A percentile compares a stretch with the other conserved stretches of the same genome.
These are phyloP conservation scores for Kurtzmaniella quercitrusa DNA, from an alignment of 1,139 yeast species.

Conservation along the genomic window DNA sequence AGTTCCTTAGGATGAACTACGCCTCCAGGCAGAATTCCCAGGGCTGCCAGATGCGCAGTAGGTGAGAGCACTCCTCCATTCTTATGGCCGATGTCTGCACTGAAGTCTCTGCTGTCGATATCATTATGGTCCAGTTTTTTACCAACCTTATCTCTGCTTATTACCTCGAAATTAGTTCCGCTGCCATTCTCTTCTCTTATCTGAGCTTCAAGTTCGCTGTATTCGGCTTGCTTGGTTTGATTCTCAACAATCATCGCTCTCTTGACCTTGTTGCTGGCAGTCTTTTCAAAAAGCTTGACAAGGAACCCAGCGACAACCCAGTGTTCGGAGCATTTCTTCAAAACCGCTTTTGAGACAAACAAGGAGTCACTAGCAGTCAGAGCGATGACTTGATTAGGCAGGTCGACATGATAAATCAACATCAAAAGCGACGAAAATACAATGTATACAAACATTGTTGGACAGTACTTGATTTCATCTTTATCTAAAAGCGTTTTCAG, in stretches of 20 bases:
- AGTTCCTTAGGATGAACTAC: conserved; percentile 6
- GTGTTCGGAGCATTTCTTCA: conserved; percentile 48
- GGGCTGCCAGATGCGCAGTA: conserved; percentile 6
- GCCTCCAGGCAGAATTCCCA: conserved; percentile 9
- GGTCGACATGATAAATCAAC: conserved; percentile 71
- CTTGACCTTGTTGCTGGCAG: conserved; percentile 43
- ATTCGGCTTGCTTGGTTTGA: conserved; percentile 35
- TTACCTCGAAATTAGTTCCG: neutral
- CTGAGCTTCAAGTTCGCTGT: conserved; percentile 30
- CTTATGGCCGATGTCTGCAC: conserved; percentile 9
- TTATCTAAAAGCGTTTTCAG: conserved; percentile 54
- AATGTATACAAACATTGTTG: conserved; percentile 53
- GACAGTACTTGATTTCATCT: conserved; percentile 50
- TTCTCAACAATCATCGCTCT: conserved; percentile 43
- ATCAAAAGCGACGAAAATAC: conserved; percentile 69
- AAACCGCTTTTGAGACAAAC: conserved; percentile 46
- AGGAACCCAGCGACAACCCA: conserved; percentile 45
- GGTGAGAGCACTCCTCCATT: conserved; percentile 1
- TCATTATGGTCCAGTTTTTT: neutral
- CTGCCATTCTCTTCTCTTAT: conserved; percentile 14
- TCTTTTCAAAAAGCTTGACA: conserved; percentile 40
- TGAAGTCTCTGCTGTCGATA: neutral
- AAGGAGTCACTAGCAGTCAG: conserved; percentile 60
- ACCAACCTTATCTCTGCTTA: conserved; percentile 1
- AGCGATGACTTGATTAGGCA: conserved; percentile 52